phyloP scores from a whole-genome alignment of 768 basidiomycete genomes.

The Hericium rajendrae region DNA sequence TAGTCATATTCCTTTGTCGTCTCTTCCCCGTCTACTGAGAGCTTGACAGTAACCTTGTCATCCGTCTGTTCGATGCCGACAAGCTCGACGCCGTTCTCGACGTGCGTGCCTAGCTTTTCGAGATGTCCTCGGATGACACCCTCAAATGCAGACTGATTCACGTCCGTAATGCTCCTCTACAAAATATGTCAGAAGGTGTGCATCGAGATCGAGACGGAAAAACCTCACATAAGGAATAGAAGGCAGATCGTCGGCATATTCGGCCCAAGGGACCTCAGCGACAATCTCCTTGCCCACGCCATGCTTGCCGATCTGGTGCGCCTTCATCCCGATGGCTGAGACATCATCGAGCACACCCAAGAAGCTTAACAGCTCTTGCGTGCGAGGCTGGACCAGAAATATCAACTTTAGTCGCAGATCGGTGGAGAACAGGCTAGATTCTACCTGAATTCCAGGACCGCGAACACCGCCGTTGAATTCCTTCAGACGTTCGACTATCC shows the following conservation, averaged over 20 bases:
- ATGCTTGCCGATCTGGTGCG: background rate
- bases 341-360: background rate
- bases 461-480: background rate
- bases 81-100: conserved; percentile 30
- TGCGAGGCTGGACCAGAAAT: background rate
- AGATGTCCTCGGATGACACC: conserved; percentile 23
- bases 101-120: conserved; percentile 15
- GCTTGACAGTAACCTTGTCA: conserved; percentile 21
- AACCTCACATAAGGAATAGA: background rate
- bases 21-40: conserved; percentile 17
- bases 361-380: background rate
- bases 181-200: no score
- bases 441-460: background rate
- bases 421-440: no score
- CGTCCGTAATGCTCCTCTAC: conserved; percentile 10
- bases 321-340: background rate
- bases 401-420: background rate
- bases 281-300: background rate
- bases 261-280: background rate
- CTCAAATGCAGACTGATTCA: conserved; percentile 23
- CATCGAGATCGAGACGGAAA: no score
- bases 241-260: background rate
- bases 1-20: conserved; percentile 24
- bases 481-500: conserved; percentile 6
- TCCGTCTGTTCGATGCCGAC: conserved; percentile 23